A percentile compares a stretch with the other conserved stretches of the same genome.
phyloP scores from a whole-genome alignment of 371 early-diverging fungal genomes.

The Mortierella sp. region DNA sequence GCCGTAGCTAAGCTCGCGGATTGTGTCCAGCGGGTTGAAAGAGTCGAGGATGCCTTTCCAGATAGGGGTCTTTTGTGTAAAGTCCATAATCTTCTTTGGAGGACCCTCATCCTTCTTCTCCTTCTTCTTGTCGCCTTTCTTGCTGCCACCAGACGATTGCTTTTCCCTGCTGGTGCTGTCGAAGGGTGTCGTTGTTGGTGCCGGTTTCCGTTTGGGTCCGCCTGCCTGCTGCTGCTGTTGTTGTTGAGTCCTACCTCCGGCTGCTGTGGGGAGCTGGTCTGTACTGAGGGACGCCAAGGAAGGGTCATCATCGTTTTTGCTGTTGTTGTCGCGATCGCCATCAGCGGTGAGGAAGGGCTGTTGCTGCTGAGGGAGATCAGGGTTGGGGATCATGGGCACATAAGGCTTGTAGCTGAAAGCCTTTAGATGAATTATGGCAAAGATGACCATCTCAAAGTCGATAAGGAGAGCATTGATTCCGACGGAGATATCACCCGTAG shows the following conservation, averaged over 20 bases:
- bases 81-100: slow-evolving; percentile 41
- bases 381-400: slow-evolving; percentile 45
- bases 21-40: slow-evolving; percentile 52
- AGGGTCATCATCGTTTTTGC: slow-evolving; percentile 1
- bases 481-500: slow-evolving; percentile 47
- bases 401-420: slow-evolving; percentile 57
- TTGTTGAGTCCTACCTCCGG: background rate
- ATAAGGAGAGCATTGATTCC: slow-evolving; percentile 53
- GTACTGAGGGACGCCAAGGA: slow-evolving; percentile 18
- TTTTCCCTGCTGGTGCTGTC: background rate
- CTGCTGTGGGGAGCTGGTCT: background rate
- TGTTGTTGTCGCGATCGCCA: background rate
- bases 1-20: slow-evolving; percentile 47
- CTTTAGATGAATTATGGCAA: slow-evolving; percentile 50
- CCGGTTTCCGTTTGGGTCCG: background rate
- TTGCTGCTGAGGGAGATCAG: slow-evolving; percentile 19
- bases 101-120: slow-evolving; percentile 18
- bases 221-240: slow-evolving; percentile 1
- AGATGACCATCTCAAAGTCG: slow-evolving; percentile 54
- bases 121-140: slow-evolving; percentile 8
- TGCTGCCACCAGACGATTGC: background rate
- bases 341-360: slow-evolving; percentile 9
- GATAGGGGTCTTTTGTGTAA: slow-evolving; percentile 45
- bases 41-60: slow-evolving; percentile 52
- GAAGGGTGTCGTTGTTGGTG: background rate